A percentile compares a stretch with the other conserved stretches of the same genome.
Conservation (phyloP, 2,329 filamentous ascomycete genomes). For the Myriosclerotinia curreyana region DNA sequence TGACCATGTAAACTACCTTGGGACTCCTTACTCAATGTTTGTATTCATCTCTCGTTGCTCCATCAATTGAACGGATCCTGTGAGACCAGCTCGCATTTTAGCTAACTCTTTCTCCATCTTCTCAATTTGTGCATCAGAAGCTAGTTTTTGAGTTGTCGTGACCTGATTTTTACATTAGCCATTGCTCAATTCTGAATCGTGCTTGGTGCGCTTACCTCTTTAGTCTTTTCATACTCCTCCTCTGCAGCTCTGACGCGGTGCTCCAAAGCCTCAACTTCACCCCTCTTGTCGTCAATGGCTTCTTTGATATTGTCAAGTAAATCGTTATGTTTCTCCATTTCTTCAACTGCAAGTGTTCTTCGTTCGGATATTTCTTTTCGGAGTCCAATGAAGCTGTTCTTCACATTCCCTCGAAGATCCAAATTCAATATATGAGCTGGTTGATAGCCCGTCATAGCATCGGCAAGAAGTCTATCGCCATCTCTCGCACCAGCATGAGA, state of each 20-base stretch:
- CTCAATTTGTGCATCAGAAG: conserved; percentile 90
- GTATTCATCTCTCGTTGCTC: conserved; percentile 96
- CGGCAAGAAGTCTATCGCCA: conserved; percentile 75
- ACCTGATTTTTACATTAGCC: conserved; percentile 39
- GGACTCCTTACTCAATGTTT: conserved; percentile 75
- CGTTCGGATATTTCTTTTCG: conserved; percentile 92
- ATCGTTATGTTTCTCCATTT: conserved; percentile 92
- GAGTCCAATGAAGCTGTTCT: conserved; percentile 71
- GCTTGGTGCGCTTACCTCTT: conserved; percentile 55
- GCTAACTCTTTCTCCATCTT: conserved; percentile 98
- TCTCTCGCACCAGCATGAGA: conserved; percentile 42
- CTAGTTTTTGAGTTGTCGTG: conserved; percentile 81
- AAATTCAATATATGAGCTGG: conserved; percentile 84
- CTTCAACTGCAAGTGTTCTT: conserved; percentile 75
- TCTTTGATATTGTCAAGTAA: conserved; percentile 92
- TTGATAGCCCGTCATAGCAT: conserved; percentile 82
- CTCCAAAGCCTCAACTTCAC: conserved; percentile 86
- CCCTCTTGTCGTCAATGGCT: conserved; percentile 91
- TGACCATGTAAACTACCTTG: background rate
- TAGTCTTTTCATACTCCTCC: conserved; percentile 90
- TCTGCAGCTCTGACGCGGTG: conserved; percentile 85
- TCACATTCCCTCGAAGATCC: conserved; percentile 79
- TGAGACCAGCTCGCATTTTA: conserved; percentile 80
- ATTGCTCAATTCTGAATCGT: background rate
- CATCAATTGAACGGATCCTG: conserved; percentile 84